Conservation (phyloP, 1,284 basidiomycete species). For the Bondarzewia mesenterica region DNA sequence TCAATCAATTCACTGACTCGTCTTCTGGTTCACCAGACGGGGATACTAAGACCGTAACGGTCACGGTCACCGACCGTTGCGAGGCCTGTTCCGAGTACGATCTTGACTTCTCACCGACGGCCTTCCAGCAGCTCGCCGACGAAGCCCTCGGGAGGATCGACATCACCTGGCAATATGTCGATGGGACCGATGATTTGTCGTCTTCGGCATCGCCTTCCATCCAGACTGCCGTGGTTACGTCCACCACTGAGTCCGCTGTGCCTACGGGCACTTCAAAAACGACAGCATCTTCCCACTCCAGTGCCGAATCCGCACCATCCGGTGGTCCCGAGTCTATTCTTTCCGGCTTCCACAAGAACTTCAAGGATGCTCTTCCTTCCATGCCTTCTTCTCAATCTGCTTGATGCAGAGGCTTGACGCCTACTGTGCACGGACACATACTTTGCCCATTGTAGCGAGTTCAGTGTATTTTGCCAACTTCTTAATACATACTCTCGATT, state of each 20-base stretch:
- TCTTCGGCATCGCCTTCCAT: neutral
- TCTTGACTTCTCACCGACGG: constrained; percentile 54
- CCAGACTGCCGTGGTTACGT: neutral
- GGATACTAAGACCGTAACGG: constrained; percentile 38
- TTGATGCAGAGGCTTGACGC: neutral
- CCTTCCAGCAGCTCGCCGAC: constrained; percentile 36
- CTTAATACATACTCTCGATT: no score
- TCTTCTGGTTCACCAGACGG: constrained; percentile 32
- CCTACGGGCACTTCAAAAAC: neutral
- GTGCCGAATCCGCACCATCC: no score
- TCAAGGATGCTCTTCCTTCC: neutral
- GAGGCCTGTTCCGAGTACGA: constrained; percentile 38
- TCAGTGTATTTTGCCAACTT: no score
- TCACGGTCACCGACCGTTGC: constrained; percentile 57
- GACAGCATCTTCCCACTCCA: no score
- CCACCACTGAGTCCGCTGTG: neutral
- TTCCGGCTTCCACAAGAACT: no score
- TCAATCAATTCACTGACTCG: no score
- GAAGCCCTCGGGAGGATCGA: constrained; percentile 33
- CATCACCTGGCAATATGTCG: neutral
- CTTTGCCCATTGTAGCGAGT: no score
- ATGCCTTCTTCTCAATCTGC: neutral
- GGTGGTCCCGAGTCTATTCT: no score
- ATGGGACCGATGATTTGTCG: neutral
- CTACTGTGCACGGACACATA: neutral